These are phyloP conservation scores for Trypanosoma grayi DNA, from an alignment of 208 protist species.

Conservation along the genomic window DNA sequence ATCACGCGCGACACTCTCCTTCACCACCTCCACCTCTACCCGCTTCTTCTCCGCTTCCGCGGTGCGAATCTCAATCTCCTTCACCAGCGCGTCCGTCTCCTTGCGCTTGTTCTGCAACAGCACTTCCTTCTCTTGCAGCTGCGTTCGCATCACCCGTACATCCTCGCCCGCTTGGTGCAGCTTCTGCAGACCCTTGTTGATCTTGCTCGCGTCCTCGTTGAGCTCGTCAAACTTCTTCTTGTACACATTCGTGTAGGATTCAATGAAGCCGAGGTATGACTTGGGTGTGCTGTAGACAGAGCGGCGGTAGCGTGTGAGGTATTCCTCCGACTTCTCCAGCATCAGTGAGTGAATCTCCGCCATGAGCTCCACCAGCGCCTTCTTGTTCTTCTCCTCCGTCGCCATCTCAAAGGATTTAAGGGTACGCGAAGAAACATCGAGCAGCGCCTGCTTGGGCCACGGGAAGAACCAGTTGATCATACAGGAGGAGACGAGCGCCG, in stretches of 20 bases:
- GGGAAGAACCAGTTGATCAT: constrained; percentile 99
- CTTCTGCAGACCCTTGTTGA: constrained; percentile 94
- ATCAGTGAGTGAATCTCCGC: constrained; percentile 90
- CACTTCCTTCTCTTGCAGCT: constrained; percentile 94
- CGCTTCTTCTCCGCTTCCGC: constrained; percentile 95
- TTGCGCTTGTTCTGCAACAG: constrained; percentile 89
- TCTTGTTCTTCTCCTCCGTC: constrained; percentile 87
- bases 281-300: constrained; percentile 93
- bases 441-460: constrained; percentile 96
- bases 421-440: constrained; percentile 90
- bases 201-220: constrained; percentile 90
- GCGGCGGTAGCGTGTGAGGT: constrained; percentile 91
- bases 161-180: constrained; percentile 93
- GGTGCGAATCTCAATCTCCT: constrained; percentile 93
- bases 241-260: constrained; percentile 92
- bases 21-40: constrained; percentile 92
- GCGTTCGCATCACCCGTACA: constrained; percentile 93
- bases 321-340: constrained; percentile 89
- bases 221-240: constrained; percentile 92
- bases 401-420: constrained; percentile 92
- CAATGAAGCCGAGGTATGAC: constrained; percentile 94
- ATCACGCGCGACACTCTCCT: constrained; percentile 88
- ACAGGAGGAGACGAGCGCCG: constrained; percentile 95
- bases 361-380: constrained; percentile 90
- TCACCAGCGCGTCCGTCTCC: constrained; percentile 92